Base-by-base conservation (phyloP, 1,139 yeast genomes). In the Maudiozyma humilis region DNA sequence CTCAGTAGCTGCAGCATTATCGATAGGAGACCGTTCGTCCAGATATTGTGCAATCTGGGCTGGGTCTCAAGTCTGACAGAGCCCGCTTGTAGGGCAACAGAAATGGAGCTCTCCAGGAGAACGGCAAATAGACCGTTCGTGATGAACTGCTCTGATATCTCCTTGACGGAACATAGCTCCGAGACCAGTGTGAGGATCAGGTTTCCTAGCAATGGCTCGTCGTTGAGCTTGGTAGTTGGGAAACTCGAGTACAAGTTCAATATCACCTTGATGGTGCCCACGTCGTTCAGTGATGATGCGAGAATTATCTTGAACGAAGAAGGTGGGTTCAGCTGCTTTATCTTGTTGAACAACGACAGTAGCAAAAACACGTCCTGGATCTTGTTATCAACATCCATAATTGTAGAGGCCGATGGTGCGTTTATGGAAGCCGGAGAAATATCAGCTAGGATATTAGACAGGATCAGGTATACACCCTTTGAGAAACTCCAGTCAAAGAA, bases 11-110 rank as follows among this genome's bases (percentile, higher is more conserved):
- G 70, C 36, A 86, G 64, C 20, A 82, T 68, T 7, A 86, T 74
- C 0, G 94, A 82, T 36, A 89, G 67, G 17, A 89, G 67, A 0
- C 95, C 95, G 57, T 82, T 80, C 12, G 79, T 75, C 96, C 96
- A 89, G 18, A 85, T 69, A 43, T 76, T 72, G 60, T 87, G 91
- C 49, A 84, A 66, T 47, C 75, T 73, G 1, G 83, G 74, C 7
- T 70, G 62, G 0, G 61, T 50, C 16, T 74, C 70, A 1, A 84
- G 72, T 19, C 70, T 70, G 3, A 85, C 63, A 2, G 75, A 74
- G 1, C 95, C 95, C 6, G 72, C 70, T 56, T 82, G 86, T 34
- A 89, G 76, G 1, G 72, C 70, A 30, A 71, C 65, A 0, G 95
- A 82, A 2, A 86, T 71, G 4, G 88, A 81, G 46, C 93, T 79